Base-by-base conservation (phyloP, 192 early-diverging fungal genomes). In the Linderina pennispora region DNA sequence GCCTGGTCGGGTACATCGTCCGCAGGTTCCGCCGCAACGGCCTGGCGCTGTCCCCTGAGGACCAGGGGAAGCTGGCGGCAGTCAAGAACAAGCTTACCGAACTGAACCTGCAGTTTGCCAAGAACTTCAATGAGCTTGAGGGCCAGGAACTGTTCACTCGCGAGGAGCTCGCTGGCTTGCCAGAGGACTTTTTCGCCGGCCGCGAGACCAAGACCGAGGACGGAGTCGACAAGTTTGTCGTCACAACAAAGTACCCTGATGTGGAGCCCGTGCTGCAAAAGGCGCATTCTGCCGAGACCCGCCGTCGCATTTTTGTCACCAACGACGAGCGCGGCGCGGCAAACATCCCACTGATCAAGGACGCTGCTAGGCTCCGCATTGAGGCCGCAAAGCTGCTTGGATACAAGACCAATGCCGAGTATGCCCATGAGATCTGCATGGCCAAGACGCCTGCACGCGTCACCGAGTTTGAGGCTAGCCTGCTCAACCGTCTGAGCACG, bases 381-480 rank as follows among this genome's bases (percentile, higher is more conserved):
- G 41, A 77, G 25, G 53, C 43, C 6, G 65, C 76, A 8, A 41
- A 58, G 28, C 37, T 90, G 11, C 46, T 87, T 1, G 88, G 87
- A 3, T 88, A 82, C 55, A 38, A 47, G 22, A 72, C 53, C 17
- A 81, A 90, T 52, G 80, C 83, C 5, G 70, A 61, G 7, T 85
- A 75, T 46, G 62, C 76, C 7, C 69, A 89, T 19, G 82, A 86
- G 39, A 64, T 72, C 15, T 80, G 79, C 20, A 90, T 90, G 88
- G 88, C 86, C 18, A 83, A 89, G 49, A 69, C 55, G 1, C 76
- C 80, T 2, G 65, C 78, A 22, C 62, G 36, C 1, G 86, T 80
- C 3, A 35, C 67, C 2, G 45, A 71, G 26, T 89, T 89, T 63
- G 55, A 85, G 33, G 41, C 67, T 1, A 67, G 76, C 4, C 65